A percentile compares a stretch with the other conserved stretches of the same genome.
phyloP scores from a whole-genome alignment of 169 alveolate species.

The Plasmodium reichenowi region DNA sequence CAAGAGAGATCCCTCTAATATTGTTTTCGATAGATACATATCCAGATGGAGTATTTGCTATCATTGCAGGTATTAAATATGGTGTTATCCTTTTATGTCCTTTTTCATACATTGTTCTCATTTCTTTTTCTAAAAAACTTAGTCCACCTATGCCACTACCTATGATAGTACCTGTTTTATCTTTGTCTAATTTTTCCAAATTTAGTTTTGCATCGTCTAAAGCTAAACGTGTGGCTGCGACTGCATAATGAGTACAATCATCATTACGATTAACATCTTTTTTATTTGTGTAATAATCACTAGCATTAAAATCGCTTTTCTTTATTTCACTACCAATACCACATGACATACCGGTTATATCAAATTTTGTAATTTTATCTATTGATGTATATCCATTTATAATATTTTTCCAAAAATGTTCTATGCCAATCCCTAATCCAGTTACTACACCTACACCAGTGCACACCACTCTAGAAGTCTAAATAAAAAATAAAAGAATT shows the following conservation, averaged over 20 bases:
- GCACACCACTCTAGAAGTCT: slow-evolving; percentile 82
- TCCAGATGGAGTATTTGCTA: slow-evolving; percentile 85
- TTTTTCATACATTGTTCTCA: slow-evolving; percentile 45
- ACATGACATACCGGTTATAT: slow-evolving; percentile 82
- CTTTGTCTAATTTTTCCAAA: slow-evolving; percentile 58
- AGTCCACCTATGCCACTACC: slow-evolving; percentile 87
- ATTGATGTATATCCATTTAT: slow-evolving; percentile 78
- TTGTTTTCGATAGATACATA: slow-evolving; percentile 81
- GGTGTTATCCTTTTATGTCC: slow-evolving; percentile 82
- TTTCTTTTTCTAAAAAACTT: slow-evolving; percentile 79
- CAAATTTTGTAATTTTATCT: slow-evolving; percentile 79
- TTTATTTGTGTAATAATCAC: slow-evolving; percentile 77
- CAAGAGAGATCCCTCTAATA: slow-evolving; percentile 82
- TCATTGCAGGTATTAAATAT: slow-evolving; percentile 84
- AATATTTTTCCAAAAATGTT: slow-evolving; percentile 79
- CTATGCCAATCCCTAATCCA: slow-evolving; percentile 83
- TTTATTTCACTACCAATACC: slow-evolving; percentile 81
- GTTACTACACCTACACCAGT: slow-evolving; percentile 83
- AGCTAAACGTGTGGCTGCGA: slow-evolving; percentile 84
- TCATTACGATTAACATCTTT: slow-evolving; percentile 83
- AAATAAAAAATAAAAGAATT: background rate
- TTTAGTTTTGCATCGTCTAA: slow-evolving; percentile 81
- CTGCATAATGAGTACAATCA: slow-evolving; percentile 82
- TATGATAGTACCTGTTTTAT: slow-evolving; percentile 80
- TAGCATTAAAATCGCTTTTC: slow-evolving; percentile 72